phyloP scores from a whole-genome alignment of 257 asterid species.

The Ligustrum vulgare region DNA sequence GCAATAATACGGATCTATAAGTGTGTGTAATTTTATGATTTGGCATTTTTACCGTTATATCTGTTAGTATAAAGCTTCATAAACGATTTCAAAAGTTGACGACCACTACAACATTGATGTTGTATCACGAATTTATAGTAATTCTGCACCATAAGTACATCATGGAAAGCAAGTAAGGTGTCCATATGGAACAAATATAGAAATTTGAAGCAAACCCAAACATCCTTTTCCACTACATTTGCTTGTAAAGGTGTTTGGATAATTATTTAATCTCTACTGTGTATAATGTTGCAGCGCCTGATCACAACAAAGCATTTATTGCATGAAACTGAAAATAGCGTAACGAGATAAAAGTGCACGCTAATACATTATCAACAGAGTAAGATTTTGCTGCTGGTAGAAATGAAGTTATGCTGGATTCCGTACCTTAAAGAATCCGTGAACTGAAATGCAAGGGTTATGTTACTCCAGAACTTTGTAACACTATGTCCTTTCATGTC shows the following conservation, averaged over 20 bases:
- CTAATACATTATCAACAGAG: neutral
- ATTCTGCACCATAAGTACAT: too few relatives aligned
- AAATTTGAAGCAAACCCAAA: too few relatives aligned
- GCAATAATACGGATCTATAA: too few relatives aligned
- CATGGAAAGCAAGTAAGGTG: too few relatives aligned
- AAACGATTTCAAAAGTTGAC: too few relatives aligned
- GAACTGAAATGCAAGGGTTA: slow-evolving; percentile 8
- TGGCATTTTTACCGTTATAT: too few relatives aligned
- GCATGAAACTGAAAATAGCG: neutral
- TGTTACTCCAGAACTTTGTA: slow-evolving; percentile 7
- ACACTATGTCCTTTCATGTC: neutral
- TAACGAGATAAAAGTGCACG: neutral
- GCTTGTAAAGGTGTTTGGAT: too few relatives aligned
- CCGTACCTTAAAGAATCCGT: slow-evolving; percentile 22
- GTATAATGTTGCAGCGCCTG: neutral
- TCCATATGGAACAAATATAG: too few relatives aligned
- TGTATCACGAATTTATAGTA: too few relatives aligned
- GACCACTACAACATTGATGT: too few relatives aligned
- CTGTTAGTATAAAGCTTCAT: too few relatives aligned
- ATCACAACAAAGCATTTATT: neutral
- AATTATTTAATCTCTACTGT: neutral
- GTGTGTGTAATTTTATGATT: neutral
- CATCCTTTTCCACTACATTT: too few relatives aligned
- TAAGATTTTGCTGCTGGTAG: neutral
- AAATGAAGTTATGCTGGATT: neutral